Evolutionary conservation across 2,329 filamentous ascomycete species (phyloP), one percentile per base, ranked within the genome.

Genomic region (Gliomastix tumulicola): DNA sequence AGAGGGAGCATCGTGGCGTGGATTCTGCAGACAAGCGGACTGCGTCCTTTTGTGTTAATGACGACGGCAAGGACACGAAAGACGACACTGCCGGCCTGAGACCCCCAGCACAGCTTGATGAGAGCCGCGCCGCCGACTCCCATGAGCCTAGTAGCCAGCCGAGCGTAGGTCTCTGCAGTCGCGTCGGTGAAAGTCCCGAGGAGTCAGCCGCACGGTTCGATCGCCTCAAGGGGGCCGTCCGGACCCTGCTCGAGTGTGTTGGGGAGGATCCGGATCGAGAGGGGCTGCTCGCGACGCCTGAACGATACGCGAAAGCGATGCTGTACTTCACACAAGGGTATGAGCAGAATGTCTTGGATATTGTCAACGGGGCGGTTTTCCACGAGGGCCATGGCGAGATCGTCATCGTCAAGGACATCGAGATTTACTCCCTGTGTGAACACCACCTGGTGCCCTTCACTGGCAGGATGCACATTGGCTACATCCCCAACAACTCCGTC

Each of bases 391-490:
- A 97, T 55, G 90, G 95, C 54, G 92, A 97, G 63, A 76, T 98
- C 65, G 88, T 97, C 20, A 94, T 97, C 51, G 88, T 97, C 41
- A 95, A 94, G 65, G 89, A 97, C 54, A 97, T 97, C 17, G 89
- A 96, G 56, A 78, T 97, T 10, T 94, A 89, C 60, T 92, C 84
- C 46, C 69, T 97, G 32, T 97, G 92, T 68, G 92, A 98, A 66
- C 92, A 98, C 60, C 92, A 98, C 56, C 74, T 97, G 56, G 89
- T 97, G 8, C 92, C 92, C 2, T 98, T 98, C 53, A 90, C 78
- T 5, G 92, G 92, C 51, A 97, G 95, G 87, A 96, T 97, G 86
- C 92, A 97, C 64, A 96, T 98, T 50, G 92, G 89, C 41, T 98
- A 98, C 62, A 96, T 98, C 44, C 92, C 92, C 19, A 80, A 82